Base-by-base conservation (phyloP, 2,329 filamentous ascomycete genomes). In the Fusarium hainanense region DNA sequence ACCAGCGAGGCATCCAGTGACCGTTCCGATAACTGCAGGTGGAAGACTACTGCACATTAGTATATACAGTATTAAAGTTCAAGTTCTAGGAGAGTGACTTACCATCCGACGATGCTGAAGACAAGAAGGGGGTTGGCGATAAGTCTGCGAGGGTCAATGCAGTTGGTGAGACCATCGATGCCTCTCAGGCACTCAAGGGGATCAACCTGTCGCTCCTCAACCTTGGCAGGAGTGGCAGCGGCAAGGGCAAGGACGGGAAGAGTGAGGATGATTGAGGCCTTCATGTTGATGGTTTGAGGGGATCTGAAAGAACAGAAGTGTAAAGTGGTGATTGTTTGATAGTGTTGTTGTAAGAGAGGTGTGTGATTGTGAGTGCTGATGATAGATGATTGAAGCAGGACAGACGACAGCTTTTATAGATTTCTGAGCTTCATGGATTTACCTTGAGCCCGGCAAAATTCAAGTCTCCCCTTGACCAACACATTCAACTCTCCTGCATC, bases 231-330 rank as follows among this genome's bases (percentile, higher is more conserved):
- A 37, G 57, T 54, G 6, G 57, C 62, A 40, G 62, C 64, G 13
- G 64, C 57, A 16, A 68, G 27, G 37, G 62, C 62, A 4, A 68
- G 23, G 7, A 16, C 27, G n/a, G 64, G 64, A 8, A 68, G 48
- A 47, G 57, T 40, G 43, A 66, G 42, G 23, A 68, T 18, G 32
- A 25, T 2, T 14, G 62, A 11, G 40, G 42, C 42, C 64, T 68
- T 68, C 64, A 66, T 66, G 13, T 42, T 68, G 21, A 32, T 41
- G 20, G 13, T 30, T 23, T 13, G 4, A 18, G 8, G 23, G 14
- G 16, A 55, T 54, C 20, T 55, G 48, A 32, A 12, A 46, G 50
- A 51, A 41, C 21, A 14, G 16, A 7, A 2, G 7, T 18, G 2
- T 1, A 42, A 28, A 14, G 14, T 42, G 28, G 5, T 43, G 2